These are phyloP conservation scores for Pleurostoma richardsiae DNA, from an alignment of 2,329 filamentous ascomycete genomes.

Conservation along the genomic window DNA sequence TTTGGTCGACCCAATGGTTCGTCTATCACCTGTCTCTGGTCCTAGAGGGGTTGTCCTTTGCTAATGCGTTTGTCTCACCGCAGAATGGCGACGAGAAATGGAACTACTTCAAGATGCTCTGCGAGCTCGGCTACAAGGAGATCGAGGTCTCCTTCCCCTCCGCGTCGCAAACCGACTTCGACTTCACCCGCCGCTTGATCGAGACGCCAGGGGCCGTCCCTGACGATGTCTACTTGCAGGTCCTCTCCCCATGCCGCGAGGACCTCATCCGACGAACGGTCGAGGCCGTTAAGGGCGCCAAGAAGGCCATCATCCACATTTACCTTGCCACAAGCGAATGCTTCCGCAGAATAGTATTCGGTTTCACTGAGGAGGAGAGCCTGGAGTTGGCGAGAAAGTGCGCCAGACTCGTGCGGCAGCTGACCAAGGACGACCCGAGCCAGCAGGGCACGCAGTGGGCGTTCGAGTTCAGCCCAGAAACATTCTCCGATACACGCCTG, in stretches of 20 bases:
- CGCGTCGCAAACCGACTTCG: conserved; percentile 90
- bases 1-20: conserved; percentile 86
- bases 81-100: conserved; percentile 94
- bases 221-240: conserved; percentile 87
- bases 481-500: conserved; percentile 84
- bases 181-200: conserved; percentile 84
- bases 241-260: conserved; percentile 84
- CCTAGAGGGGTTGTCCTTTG: too few species aligned
- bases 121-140: conserved; percentile 91
- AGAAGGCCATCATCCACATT: conserved; percentile 92
- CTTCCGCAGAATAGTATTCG: conserved; percentile 88
- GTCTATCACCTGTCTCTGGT: conserved; percentile 15
- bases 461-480: conserved; percentile 81
- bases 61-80: not conserved
- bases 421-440: conserved; percentile 74
- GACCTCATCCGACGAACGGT: conserved; percentile 89
- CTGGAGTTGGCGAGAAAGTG: conserved; percentile 80
- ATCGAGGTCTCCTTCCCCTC: conserved; percentile 96
- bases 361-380: conserved; percentile 76
- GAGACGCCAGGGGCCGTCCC: conserved; percentile 79
- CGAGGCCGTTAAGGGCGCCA: conserved; percentile 80
- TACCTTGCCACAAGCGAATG: conserved; percentile 96
- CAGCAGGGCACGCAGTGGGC: conserved; percentile 61
- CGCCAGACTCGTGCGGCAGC: conserved; percentile 77
- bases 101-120: conserved; percentile 91